Percentiles rank a stretch among this genome's conserved stretches.
phyloP scores from a whole-genome alignment of 257 asterid genomes.

The Coffea eugenioides region DNA sequence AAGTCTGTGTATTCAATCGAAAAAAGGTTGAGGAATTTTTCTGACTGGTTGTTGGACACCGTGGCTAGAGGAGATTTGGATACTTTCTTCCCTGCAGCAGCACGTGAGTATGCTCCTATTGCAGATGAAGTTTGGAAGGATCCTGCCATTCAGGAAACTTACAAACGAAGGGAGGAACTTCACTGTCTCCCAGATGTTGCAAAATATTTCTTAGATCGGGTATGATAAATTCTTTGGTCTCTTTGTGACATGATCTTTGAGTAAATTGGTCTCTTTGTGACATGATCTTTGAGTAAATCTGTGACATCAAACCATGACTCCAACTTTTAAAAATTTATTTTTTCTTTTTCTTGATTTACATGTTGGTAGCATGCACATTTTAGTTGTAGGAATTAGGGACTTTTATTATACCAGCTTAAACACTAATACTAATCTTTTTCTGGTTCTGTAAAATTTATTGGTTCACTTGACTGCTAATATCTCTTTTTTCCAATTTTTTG shows the following conservation, averaged over 20 bases:
- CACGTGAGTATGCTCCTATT: constrained; percentile 55
- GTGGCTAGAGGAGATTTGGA: constrained; percentile 49
- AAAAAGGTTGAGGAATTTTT: constrained; percentile 41
- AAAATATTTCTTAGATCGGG: constrained; percentile 66
- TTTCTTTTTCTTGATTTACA: background rate
- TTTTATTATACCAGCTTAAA: background rate
- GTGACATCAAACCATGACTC: background rate
- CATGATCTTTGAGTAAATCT: background rate
- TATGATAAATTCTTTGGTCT: constrained; percentile 15
- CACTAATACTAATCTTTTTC: background rate
- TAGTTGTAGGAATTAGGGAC: background rate
- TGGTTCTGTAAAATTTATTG: background rate
- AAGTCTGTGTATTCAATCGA: constrained; percentile 46
- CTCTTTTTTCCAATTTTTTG: too few species aligned
- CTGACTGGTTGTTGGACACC: constrained; percentile 56
- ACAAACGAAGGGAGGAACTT: constrained; percentile 57
- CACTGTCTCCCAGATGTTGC: constrained; percentile 53
- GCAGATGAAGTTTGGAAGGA: constrained; percentile 66
- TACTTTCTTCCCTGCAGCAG: constrained; percentile 46
- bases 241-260: background rate
- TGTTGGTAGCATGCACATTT: background rate
- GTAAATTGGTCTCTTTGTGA: background rate
- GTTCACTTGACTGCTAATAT: too few species aligned
- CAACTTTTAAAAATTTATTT: background rate
- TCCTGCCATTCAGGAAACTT: constrained; percentile 72